phyloP scores from a whole-genome alignment of 345 rosid genomes.

The Boechera retrofracta region DNA sequence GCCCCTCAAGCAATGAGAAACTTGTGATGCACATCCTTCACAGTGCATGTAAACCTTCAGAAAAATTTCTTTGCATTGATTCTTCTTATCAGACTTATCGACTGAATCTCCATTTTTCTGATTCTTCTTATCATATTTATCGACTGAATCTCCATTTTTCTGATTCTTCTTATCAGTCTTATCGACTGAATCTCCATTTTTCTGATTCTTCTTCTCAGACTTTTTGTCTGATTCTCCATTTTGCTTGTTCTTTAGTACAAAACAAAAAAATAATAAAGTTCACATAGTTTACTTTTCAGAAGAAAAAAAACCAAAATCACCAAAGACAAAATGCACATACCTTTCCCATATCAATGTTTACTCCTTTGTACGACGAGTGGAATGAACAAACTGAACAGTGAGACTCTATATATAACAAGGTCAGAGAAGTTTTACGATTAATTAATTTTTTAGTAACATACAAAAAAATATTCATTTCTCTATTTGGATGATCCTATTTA shows the following conservation, averaged over 20 bases:
- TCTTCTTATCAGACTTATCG: constrained; percentile 25
- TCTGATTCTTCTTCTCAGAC: constrained; percentile 13
- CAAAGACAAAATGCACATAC: constrained; percentile 22
- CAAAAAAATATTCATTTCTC: constrained; percentile 21
- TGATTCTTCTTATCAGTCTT: constrained; percentile 33
- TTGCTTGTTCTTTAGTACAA: constrained; percentile 36
- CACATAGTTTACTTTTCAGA: not conserved
- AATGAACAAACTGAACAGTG: constrained; percentile 23
- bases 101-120: constrained; percentile 24
- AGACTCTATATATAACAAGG: constrained; percentile 10
- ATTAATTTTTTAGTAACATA: constrained; percentile 34
- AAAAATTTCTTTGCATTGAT: constrained; percentile 53
- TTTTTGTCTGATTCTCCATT: constrained; percentile 25
- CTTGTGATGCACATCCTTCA: constrained; percentile 61
- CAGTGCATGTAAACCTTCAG: constrained; percentile 76
- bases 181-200: constrained; percentile 19
- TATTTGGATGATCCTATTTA: constrained; percentile 27
- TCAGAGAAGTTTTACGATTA: not conserved
- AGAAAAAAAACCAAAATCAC: not conserved
- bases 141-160: constrained; percentile 21
- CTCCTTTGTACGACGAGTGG: constrained; percentile 12
- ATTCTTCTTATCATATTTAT: constrained; percentile 25
- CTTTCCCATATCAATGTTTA: constrained; percentile 38
- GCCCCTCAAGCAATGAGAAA: constrained; percentile 56
- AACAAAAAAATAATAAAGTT: not conserved